A percentile compares a stretch with the other conserved stretches of the same genome.
These are phyloP conservation scores for Thielaviopsis musarum DNA, from an alignment of 2,329 filamentous ascomycete species.

Conservation along the genomic window DNA sequence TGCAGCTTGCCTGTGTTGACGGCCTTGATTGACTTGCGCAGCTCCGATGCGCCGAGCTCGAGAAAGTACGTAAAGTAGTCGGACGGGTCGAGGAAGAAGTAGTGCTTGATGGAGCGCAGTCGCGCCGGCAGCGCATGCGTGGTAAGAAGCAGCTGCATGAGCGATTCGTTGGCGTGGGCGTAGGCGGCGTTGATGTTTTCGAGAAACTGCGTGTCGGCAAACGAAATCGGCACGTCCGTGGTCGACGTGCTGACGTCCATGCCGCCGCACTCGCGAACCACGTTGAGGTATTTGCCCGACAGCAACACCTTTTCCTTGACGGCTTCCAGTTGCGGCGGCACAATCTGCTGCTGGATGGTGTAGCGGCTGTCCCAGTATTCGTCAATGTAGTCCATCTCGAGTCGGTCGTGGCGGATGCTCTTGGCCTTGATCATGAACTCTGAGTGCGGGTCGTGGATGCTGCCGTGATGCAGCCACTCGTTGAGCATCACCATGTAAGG, in stretches of 20 bases:
- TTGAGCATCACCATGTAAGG: conserved; percentile 98
- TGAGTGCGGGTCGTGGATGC: conserved; percentile 81
- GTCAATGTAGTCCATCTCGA: conserved; percentile 95
- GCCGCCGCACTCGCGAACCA: conserved; percentile 90
- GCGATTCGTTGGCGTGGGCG: conserved; percentile 82
- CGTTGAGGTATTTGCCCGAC: conserved; percentile 94
- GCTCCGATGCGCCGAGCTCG: conserved; percentile 74
- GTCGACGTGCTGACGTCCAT: conserved; percentile 85
- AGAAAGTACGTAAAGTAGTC: conserved; percentile 98
- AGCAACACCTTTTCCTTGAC: conserved; percentile 90
- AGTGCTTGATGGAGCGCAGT: conserved; percentile 85
- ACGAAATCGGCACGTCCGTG: conserved; percentile 74
- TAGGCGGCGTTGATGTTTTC: conserved; percentile 95
- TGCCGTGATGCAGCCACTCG: conserved; percentile 93
- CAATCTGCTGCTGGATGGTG: conserved; percentile 77
- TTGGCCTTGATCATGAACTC: conserved; percentile 95
- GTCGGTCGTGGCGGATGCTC: conserved; percentile 74
- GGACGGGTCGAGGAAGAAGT: conserved; percentile 95
- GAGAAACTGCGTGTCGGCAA: conserved; percentile 80
- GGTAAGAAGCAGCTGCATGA: conserved; percentile 79
- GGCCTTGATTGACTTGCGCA: conserved; percentile 72
- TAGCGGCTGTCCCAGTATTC: conserved; percentile 99
- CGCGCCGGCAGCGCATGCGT: conserved; percentile 81
- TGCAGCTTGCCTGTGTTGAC: conserved; percentile 91
- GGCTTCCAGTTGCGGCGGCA: conserved; percentile 78